A percentile compares a stretch with the other conserved stretches of the same genome.
phyloP scores from a whole-genome alignment of 2,329 filamentous ascomycete species.

The Monosporascus ibericus region DNA sequence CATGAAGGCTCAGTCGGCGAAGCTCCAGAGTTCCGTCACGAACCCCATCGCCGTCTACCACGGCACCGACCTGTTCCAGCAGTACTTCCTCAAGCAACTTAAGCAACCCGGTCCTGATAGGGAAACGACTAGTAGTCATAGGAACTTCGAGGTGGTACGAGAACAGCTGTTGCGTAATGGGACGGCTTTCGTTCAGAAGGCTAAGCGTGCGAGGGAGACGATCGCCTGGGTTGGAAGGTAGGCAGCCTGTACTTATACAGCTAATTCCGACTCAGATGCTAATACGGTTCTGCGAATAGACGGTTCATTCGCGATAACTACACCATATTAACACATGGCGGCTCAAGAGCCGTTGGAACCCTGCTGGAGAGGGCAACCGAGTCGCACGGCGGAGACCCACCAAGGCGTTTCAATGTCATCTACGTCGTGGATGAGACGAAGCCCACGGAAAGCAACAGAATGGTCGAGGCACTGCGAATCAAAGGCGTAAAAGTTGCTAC shows the following conservation, averaged over 20 bases:
- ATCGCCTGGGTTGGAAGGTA: conserved; percentile 67
- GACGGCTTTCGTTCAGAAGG: conserved; percentile 77
- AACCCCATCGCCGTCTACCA: conserved; percentile 92
- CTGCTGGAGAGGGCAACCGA: conserved; percentile 70
- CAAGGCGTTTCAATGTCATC: conserved; percentile 68
- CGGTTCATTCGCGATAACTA: conserved; percentile 72
- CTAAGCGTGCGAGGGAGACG: conserved; percentile 75
- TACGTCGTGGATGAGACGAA: conserved; percentile 60
- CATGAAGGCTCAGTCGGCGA: conserved; percentile 68
- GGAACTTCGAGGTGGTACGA: conserved; percentile 75
- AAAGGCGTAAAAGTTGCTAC: conserved; percentile 78
- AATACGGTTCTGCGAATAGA: conserved; percentile 27
- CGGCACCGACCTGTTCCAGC: conserved; percentile 91
- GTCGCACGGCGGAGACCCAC: conserved; percentile 48
- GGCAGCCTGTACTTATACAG: background rate
- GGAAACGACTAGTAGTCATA: conserved; percentile 25
- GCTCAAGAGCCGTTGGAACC: conserved; percentile 75
- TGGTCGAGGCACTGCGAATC: conserved; percentile 64
- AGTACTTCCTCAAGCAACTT: conserved; percentile 77
- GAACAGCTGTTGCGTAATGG: conserved; percentile 82
- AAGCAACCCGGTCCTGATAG: conserved; percentile 42
- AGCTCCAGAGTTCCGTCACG: conserved; percentile 70
- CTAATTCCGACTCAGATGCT: background rate
- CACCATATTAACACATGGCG: conserved; percentile 86
- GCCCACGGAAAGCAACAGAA: conserved; percentile 57